Evolutionary conservation across 1,139 yeast genomes (phyloP).

Genomic region (Scheffersomyces titani): DNA sequence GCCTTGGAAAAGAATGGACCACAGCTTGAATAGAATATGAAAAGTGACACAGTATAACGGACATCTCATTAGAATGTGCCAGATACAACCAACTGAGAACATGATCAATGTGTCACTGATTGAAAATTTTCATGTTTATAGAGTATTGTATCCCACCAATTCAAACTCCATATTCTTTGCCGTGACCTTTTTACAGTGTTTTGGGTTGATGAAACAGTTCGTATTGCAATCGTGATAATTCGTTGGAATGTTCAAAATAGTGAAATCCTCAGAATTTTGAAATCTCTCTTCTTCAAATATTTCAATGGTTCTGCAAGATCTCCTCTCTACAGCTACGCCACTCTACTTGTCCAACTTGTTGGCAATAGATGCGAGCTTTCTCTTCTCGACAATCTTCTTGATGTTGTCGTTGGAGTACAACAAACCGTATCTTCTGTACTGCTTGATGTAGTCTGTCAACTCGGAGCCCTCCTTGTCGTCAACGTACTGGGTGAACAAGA

Average conservation of each 20-base stretch:
- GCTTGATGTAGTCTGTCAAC: conserved; percentile 44
- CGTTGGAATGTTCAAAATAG: not conserved
- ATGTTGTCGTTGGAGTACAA: conserved; percentile 48
- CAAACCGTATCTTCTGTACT: conserved; percentile 65
- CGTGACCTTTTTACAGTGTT: not conserved
- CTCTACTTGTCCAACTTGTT: conserved; percentile 7
- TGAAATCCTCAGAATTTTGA: not conserved
- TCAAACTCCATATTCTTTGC: not conserved
- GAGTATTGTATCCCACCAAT: not conserved
- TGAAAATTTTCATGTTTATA: not conserved
- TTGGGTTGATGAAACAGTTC: not conserved
- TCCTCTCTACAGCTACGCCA: not conserved
- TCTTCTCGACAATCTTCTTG: conserved; percentile 36
- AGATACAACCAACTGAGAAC: too few species aligned
- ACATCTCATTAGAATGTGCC: not conserved
- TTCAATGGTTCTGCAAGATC: not conserved
- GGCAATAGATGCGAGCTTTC: conserved; percentile 33
- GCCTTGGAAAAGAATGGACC: not conserved
- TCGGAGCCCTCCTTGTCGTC: conserved; percentile 31
- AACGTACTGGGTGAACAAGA: conserved; percentile 41
- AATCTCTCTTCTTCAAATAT: too few species aligned
- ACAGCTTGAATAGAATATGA: not conserved
- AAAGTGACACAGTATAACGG: too few species aligned
- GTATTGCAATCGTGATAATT: not conserved
- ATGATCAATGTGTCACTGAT: not conserved